Percentiles rank a stretch among this genome's conserved stretches.
Conservation (phyloP, 2,329 filamentous ascomycete genomes). For the Penicillium expansum region DNA sequence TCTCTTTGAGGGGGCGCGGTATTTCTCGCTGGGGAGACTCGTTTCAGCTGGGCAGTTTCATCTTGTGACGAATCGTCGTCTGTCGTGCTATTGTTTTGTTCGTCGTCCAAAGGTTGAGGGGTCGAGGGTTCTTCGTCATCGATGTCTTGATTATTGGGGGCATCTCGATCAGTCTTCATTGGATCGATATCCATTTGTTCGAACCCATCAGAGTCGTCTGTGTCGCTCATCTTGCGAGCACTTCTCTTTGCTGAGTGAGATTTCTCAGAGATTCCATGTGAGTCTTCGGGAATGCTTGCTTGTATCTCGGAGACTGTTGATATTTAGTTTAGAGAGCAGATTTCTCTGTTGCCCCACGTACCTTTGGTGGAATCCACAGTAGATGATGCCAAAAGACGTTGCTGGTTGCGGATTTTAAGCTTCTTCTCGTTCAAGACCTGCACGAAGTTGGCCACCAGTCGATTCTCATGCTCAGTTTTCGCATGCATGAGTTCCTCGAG, state of each 20-base stretch:
- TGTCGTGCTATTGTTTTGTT: slow-evolving; percentile 30
- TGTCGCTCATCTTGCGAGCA: slow-evolving; percentile 17
- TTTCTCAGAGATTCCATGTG: slow-evolving; percentile 14
- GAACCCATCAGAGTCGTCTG: slow-evolving; percentile 35
- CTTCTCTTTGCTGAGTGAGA: slow-evolving; percentile 30
- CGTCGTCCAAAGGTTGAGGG: slow-evolving; percentile 36
- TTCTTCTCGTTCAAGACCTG: slow-evolving; percentile 63
- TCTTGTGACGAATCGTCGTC: slow-evolving; percentile 26
- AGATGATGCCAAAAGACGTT: slow-evolving; percentile 53
- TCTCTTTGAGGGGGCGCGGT: slow-evolving; percentile 38
- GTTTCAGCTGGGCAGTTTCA: background rate
- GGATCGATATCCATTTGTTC: slow-evolving; percentile 39
- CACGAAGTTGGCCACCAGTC: slow-evolving; percentile 57
- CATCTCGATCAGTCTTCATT: slow-evolving; percentile 8
- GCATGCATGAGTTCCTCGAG: slow-evolving; percentile 57
- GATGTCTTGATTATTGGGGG: slow-evolving; percentile 21
- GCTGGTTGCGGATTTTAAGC: slow-evolving; percentile 62
- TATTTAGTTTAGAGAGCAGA: background rate
- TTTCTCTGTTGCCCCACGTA: slow-evolving; percentile 17
- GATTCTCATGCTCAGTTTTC: slow-evolving; percentile 57
- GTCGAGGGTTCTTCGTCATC: slow-evolving; percentile 30
- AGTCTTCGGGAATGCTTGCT: slow-evolving; percentile 13
- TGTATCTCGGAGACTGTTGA: slow-evolving; percentile 30
- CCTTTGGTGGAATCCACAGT: slow-evolving; percentile 44
- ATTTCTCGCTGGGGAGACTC: background rate